Conservation (phyloP, 176 grass and related monocot species). For the Zoysia japonica region DNA sequence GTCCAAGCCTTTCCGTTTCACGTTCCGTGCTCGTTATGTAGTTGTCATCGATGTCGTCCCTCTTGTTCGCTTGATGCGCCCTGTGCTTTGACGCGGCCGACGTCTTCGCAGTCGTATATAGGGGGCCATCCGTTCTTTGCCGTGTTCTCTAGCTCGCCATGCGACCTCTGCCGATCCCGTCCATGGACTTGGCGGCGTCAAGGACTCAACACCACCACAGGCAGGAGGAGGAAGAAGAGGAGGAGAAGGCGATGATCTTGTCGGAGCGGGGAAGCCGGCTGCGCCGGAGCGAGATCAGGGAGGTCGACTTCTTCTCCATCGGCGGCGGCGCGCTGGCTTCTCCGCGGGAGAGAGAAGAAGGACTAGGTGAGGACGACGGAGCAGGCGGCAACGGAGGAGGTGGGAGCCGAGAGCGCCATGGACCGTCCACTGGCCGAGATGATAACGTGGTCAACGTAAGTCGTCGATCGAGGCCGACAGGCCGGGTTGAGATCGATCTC, state of each 20-base stretch:
- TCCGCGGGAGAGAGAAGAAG: too few relatives aligned
- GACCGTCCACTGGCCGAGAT: background rate
- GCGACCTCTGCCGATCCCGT: background rate
- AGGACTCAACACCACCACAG: background rate
- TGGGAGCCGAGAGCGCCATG: background rate
- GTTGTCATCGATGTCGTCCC: background rate
- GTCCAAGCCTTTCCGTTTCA: conserved; percentile 45
- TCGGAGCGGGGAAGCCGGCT: background rate
- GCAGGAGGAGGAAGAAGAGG: background rate
- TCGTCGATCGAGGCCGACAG: background rate
- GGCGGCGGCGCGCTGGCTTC: background rate
- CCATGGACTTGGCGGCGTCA: conserved; percentile 35
- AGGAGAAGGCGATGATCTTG: background rate
- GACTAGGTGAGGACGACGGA: too few relatives aligned
- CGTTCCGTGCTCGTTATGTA: conserved; percentile 7
- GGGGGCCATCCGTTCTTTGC: background rate
- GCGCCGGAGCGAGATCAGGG: conserved; percentile 35
- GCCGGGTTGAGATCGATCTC: background rate
- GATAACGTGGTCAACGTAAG: conserved; percentile 45
- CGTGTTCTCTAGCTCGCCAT: background rate
- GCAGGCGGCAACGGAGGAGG: background rate
- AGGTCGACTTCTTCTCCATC: conserved; percentile 51
- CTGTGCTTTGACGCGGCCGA: conserved; percentile 5
- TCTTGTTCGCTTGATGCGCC: background rate
- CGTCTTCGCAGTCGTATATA: conserved; percentile 20